Percentiles rank a stretch among this genome's conserved stretches.
These are phyloP conservation scores for Cercospora nicotianae DNA, from an alignment of 2,329 filamentous ascomycete species.

Conservation along the genomic window DNA sequence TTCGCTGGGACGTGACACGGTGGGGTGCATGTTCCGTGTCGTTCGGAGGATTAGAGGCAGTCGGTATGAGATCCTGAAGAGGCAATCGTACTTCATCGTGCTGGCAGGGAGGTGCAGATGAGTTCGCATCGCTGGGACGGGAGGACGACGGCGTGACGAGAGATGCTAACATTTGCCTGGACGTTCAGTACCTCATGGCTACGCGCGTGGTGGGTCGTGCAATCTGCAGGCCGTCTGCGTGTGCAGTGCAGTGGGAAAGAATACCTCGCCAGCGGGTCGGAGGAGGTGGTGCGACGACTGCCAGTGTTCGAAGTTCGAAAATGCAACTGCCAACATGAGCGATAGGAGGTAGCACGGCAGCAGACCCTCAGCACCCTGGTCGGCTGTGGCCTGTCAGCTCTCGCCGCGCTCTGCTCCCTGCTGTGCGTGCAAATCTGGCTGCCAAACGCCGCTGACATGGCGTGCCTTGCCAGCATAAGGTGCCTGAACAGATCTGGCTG, in stretches of 20 bases:
- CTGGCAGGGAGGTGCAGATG: neutral
- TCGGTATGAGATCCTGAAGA: neutral
- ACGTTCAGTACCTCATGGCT: neutral
- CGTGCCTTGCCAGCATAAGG: neutral
- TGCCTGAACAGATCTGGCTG: neutral
- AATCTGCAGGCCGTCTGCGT: neutral
- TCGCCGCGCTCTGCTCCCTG: neutral
- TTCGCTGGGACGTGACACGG: neutral
- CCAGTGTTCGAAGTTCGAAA: neutral
- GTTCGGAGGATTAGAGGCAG: neutral
- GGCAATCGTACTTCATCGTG: neutral
- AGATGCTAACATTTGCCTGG: no score
- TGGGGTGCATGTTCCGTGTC: neutral
- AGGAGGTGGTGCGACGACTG: neutral
- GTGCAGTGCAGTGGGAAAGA: neutral
- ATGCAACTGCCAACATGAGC: neutral
- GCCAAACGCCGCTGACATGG: neutral
- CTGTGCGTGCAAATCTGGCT: neutral
- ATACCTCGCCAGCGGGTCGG: neutral
- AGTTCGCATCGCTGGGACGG: no score
- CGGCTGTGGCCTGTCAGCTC: no score
- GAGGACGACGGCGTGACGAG: no score
- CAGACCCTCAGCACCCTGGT: neutral
- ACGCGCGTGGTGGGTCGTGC: neutral
- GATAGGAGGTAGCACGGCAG: neutral